Evolutionary conservation across 2,329 filamentous ascomycete species (phyloP).

Genomic region (Epichloe gansuensis): DNA sequence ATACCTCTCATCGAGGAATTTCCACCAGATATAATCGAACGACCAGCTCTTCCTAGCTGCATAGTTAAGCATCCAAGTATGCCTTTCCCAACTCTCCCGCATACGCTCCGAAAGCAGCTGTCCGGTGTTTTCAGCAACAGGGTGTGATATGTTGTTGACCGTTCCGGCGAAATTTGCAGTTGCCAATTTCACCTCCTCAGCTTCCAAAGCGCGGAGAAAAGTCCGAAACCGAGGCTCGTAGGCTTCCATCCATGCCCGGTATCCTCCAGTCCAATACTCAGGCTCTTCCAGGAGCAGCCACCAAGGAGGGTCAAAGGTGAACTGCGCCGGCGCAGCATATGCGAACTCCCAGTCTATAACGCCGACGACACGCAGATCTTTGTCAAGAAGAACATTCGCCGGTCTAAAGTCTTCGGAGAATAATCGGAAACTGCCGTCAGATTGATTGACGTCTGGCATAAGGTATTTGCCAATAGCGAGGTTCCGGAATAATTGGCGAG

Average conservation of each 20-base stretch:
- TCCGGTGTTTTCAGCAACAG: no score
- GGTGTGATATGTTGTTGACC: no score
- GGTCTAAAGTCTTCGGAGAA: slow-evolving; percentile 17
- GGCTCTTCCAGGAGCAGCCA: slow-evolving; percentile 23
- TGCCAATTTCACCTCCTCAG: slow-evolving; percentile 15
- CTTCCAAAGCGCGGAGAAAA: slow-evolving; percentile 21
- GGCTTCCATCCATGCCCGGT: slow-evolving; percentile 16
- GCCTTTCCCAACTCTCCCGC: slow-evolving; percentile 22
- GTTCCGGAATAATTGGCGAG: slow-evolving; percentile 21
- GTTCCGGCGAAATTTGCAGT: no score
- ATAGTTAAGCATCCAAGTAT: slow-evolving; percentile 21
- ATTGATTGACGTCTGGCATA: neutral
- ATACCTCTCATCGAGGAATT: slow-evolving; percentile 18
- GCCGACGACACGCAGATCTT: slow-evolving; percentile 15
- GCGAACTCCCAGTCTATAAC: slow-evolving; percentile 31
- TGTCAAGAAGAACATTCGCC: slow-evolving; percentile 20
- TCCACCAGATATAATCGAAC: slow-evolving; percentile 26
- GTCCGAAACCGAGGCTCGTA: slow-evolving; percentile 21
- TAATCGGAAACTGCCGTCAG: slow-evolving; percentile 5
- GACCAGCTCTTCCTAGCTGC: slow-evolving; percentile 23
- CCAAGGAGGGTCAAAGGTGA: slow-evolving; percentile 18
- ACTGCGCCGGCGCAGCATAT: slow-evolving; percentile 10
- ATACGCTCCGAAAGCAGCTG: slow-evolving; percentile 17
- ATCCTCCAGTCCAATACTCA: slow-evolving; percentile 19
- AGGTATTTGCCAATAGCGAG: slow-evolving; percentile 10